Evolutionary conservation across 2,329 filamentous ascomycete genomes (phyloP).

Genomic region (Aureobasidium sp.): DNA sequence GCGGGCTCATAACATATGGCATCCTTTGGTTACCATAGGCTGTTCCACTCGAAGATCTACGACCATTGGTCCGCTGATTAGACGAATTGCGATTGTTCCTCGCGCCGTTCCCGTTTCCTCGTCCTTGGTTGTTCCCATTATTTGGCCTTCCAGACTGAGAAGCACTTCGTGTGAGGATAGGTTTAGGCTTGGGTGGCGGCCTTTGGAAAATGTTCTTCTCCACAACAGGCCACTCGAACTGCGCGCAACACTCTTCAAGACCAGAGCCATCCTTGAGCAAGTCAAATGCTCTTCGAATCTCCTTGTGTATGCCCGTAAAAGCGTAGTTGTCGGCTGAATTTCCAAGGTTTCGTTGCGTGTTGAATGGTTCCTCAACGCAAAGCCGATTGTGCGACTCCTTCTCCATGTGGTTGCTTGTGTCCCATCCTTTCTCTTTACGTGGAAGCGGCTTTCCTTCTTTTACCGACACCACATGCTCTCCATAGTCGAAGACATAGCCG

Average conservation of each 20-base stretch:
- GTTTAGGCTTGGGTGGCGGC: slow-evolving; percentile 47
- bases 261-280: slow-evolving; percentile 64
- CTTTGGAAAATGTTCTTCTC: slow-evolving; percentile 52
- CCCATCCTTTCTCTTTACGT: slow-evolving; percentile 84
- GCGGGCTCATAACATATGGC: slow-evolving; percentile 34
- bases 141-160: slow-evolving; percentile 40
- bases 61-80: slow-evolving; percentile 39
- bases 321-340: slow-evolving; percentile 96
- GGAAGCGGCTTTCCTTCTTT: slow-evolving; percentile 68
- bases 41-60: slow-evolving; percentile 50
- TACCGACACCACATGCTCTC: slow-evolving; percentile 75
- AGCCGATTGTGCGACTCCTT: slow-evolving; percentile 59
- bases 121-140: slow-evolving; percentile 21
- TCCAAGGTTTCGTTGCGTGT: slow-evolving; percentile 75
- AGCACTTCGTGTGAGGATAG: slow-evolving; percentile 41
- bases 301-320: slow-evolving; percentile 81
- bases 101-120: slow-evolving; percentile 32
- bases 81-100: slow-evolving; percentile 39
- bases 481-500: slow-evolving; percentile 86
- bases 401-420: slow-evolving; percentile 42
- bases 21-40: slow-evolving; percentile 34
- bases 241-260: slow-evolving; percentile 74
- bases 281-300: slow-evolving; percentile 82
- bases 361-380: slow-evolving; percentile 96
- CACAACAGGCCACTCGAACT: slow-evolving; percentile 80